These are phyloP conservation scores for Datisca glomerata DNA, from an alignment of 306 rosid species.

Conservation along the genomic window DNA sequence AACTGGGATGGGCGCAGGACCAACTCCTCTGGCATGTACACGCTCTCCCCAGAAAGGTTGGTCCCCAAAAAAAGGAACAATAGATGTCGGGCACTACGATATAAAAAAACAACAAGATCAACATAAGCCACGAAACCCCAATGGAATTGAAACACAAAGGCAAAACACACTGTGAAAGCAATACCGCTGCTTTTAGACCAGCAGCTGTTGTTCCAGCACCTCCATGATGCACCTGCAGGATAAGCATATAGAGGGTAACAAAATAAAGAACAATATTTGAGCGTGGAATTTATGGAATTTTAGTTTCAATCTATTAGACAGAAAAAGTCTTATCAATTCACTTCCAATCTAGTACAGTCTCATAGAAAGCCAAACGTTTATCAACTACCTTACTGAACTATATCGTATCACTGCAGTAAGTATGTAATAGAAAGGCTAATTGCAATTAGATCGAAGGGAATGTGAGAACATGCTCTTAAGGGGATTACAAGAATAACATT, in stretches of 20 bases:
- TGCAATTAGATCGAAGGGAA: too few species aligned
- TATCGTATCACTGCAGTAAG: too few species aligned
- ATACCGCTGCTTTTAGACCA: conserved; percentile 94
- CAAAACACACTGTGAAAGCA: conserved; percentile 10
- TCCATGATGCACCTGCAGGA: conserved; percentile 88
- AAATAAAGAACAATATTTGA: too few species aligned
- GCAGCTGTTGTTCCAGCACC: conserved; percentile 99
- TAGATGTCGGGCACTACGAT: conserved; percentile 77
- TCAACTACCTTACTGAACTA: too few species aligned
- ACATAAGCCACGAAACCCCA: conserved; percentile 1
- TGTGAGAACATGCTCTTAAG: too few species aligned
- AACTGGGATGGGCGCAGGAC: conserved; percentile 85
- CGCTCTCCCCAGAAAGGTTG: conserved; percentile 99
- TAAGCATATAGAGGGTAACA: conserved; percentile 1
- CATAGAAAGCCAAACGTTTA: too few species aligned
- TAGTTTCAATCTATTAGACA: too few species aligned
- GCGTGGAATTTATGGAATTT: too few species aligned
- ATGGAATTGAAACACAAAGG: conserved; percentile 13
- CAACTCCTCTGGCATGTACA: conserved; percentile 87
- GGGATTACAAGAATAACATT: too few species aligned
- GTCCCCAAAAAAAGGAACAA: conserved; percentile 95
- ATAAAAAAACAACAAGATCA: conserved; percentile 11
- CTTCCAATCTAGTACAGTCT: too few species aligned
- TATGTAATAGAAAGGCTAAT: too few species aligned
- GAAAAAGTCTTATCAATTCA: too few species aligned